Base-by-base conservation (phyloP, 2,329 filamentous ascomycete species). In the Hypoxylon sp. region DNA sequence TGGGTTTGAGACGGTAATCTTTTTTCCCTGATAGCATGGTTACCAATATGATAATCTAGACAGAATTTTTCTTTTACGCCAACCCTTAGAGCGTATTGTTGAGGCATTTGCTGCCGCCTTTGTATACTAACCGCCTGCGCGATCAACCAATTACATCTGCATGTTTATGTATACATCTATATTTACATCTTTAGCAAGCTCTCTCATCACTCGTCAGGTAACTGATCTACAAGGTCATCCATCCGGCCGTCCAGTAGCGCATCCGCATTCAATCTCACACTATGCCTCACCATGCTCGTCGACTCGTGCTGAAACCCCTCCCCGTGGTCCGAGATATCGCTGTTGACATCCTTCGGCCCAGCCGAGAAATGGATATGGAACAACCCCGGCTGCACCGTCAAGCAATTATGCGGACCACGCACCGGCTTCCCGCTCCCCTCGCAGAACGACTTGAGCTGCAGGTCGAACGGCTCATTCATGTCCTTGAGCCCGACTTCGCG, bases 381-480 rank as follows among this genome's bases (percentile, higher is more conserved):
- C 2, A 87, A 73, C 31, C 79, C 77, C 0, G 84, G 84, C 65
- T 80, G 78, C 1, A 80, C 76, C 0, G 80, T 78, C 66, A 86
- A 46, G 74, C 84, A 81, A 48, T 77, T 79, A 57, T 81, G 77
- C 63, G 80, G 68, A 44, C 75, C 71, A 54, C 79, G 52, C 22
- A 59, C 55, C 1, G 71, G 76, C 0, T 77, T 77, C 6, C 78
- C 71, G 26, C 63, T 50, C 0, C 81, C 82, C 24, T 83, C 81
- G 70, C 85, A 86, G 75, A 84, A 83, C 55, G 82, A 81, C 10
- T 82, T 74, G 53, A 87, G 71, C 68, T 83, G 78, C 31, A 84
- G 76, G 67, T 87, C 85, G 67, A 80, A 82, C 0, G 80, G 76
- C 14, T 75, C 75, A 13, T 77, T 80, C 39, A 83, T 71, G 11